Evolutionary conservation across 345 rosid species (phyloP).

Genomic region (Ricinus communis): DNA sequence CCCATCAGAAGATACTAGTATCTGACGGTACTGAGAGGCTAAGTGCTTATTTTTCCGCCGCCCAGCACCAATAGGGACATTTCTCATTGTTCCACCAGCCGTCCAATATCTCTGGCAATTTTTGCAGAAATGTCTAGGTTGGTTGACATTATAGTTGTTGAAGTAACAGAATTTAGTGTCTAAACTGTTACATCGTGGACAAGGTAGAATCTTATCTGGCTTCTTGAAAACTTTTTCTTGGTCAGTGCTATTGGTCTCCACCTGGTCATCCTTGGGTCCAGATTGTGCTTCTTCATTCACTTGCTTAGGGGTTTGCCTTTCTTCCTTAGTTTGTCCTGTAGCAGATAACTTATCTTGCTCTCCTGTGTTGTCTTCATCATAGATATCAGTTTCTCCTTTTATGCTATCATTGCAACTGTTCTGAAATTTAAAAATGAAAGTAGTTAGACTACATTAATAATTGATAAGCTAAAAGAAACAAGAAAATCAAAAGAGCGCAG

Average conservation of each 20-base stretch:
- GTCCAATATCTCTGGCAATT: conserved; percentile 98
- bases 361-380: conserved; percentile 11
- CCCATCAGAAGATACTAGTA: conserved; percentile 63
- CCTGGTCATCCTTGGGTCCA: conserved; percentile 46
- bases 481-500: neutral
- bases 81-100: conserved; percentile 95
- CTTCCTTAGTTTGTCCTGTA: conserved; percentile 22
- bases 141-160: conserved; percentile 91
- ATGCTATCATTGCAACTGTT: conserved; percentile 24
- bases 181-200: conserved; percentile 93
- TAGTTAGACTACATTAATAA: neutral
- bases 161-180: conserved; percentile 96
- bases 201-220: conserved; percentile 79
- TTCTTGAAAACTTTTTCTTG: conserved; percentile 71
- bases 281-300: conserved; percentile 27
- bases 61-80: conserved; percentile 94
- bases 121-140: conserved; percentile 92
- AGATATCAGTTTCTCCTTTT: conserved; percentile 21
- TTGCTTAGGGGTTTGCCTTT: conserved; percentile 10
- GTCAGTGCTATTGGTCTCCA: conserved; percentile 40
- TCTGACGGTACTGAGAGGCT: conserved; percentile 62
- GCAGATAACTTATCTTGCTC: conserved; percentile 22
- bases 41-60: conserved; percentile 88
- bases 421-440: conserved; percentile 27
- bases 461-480: neutral